Conservation (phyloP, 176 grass and related monocot genomes). For the Aegilops tauschii region DNA sequence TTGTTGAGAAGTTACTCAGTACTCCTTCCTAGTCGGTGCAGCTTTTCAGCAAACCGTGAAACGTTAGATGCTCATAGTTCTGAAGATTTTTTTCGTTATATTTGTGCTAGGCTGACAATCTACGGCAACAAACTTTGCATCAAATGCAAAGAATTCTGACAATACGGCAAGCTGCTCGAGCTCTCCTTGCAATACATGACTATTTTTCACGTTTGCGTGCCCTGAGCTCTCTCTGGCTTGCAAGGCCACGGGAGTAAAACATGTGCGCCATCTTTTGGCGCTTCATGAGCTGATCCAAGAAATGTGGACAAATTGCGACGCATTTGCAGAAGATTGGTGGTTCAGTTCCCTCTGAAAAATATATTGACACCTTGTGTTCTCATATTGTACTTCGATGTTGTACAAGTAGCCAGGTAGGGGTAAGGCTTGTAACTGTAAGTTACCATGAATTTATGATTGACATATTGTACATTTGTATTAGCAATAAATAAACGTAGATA, state of each 20-base stretch:
- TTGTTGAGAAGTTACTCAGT: background rate
- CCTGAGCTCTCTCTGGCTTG: constrained; percentile 89
- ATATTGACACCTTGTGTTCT: constrained; percentile 39
- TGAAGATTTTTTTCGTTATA: constrained; percentile 15
- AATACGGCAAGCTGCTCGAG: constrained; percentile 69
- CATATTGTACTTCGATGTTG: constrained; percentile 37
- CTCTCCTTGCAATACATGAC: constrained; percentile 77
- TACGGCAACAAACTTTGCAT: constrained; percentile 80
- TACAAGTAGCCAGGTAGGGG: constrained; percentile 62
- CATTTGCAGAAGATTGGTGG: constrained; percentile 30
- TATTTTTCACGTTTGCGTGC: constrained; percentile 83
- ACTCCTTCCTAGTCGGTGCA: background rate
- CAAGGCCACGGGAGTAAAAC: constrained; percentile 62
- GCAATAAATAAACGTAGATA: constrained; percentile 49
- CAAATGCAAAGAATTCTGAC: constrained; percentile 84
- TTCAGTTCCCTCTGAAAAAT: constrained; percentile 27
- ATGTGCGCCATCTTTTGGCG: background rate
- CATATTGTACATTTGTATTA: constrained; percentile 52
- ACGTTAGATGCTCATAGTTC: background rate
- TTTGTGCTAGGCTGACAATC: constrained; percentile 76
- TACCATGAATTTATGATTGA: constrained; percentile 46
- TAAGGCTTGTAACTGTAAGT: constrained; percentile 52
- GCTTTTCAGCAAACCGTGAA: constrained; percentile 7
- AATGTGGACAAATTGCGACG: constrained; percentile 14
- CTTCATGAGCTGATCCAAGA: constrained; percentile 25